phyloP scores from a whole-genome alignment of 345 rosid species.

The Noccaea caerulescens region DNA sequence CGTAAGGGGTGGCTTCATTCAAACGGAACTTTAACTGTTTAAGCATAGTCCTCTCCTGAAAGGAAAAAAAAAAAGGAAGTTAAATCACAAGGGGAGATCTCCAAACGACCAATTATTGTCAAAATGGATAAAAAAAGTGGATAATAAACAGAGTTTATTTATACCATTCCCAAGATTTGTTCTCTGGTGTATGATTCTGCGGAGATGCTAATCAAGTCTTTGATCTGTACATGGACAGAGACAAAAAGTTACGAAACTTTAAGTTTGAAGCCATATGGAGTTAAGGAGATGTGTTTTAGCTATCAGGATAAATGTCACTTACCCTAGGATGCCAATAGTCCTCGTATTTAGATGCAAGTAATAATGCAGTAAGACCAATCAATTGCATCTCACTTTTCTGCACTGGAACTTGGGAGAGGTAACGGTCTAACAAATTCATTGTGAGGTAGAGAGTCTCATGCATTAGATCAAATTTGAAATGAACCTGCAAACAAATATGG shows the following conservation, averaged over 20 bases:
- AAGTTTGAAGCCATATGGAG: slow-evolving; percentile 19
- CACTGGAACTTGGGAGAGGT: slow-evolving; percentile 76
- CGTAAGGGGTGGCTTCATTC: slow-evolving; percentile 84
- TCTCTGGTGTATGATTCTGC: slow-evolving; percentile 82
- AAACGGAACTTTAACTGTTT: slow-evolving; percentile 80
- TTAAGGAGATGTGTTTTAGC: neutral
- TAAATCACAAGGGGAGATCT: neutral
- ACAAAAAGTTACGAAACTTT: neutral
- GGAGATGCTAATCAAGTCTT: slow-evolving; percentile 82
- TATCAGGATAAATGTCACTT: slow-evolving; percentile 30
- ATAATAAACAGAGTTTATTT: neutral
- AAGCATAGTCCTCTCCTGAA: slow-evolving; percentile 81
- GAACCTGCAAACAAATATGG: slow-evolving; percentile 62
- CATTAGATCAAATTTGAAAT: slow-evolving; percentile 84
- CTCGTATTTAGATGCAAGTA: slow-evolving; percentile 93
- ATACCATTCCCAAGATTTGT: slow-evolving; percentile 80
- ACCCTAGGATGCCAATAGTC: slow-evolving; percentile 99
- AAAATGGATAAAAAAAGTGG: neutral
- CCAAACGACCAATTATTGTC: neutral
- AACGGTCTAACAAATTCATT: slow-evolving; percentile 72
- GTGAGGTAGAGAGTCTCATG: slow-evolving; percentile 91
- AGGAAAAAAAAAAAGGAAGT: neutral
- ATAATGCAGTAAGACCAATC: slow-evolving; percentile 83
- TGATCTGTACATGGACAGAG: slow-evolving; percentile 57
- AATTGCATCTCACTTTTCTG: slow-evolving; percentile 84